phyloP scores from a whole-genome alignment of 306 rosid species.

The Hippophae tibetana region DNA sequence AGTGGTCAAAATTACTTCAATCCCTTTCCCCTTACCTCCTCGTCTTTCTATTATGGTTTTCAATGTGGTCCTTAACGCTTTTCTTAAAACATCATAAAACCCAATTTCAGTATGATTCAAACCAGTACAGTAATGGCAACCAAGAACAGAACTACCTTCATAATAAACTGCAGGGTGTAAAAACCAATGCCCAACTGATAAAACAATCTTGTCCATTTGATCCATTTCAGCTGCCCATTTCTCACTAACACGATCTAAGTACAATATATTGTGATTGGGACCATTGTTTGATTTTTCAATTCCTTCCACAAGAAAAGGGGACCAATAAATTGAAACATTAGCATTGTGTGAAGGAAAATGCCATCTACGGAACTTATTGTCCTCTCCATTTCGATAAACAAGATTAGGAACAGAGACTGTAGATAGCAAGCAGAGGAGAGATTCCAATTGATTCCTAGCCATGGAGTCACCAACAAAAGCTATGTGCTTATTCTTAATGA shows the following conservation, averaged over 20 bases:
- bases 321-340: conserved; percentile 66
- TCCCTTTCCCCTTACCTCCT: conserved; percentile 16
- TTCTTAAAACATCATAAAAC: conserved; percentile 63
- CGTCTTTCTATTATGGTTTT: conserved; percentile 40
- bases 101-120: conserved; percentile 74
- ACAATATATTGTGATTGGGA: conserved; percentile 44
- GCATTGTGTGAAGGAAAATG: conserved; percentile 48
- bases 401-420: conserved; percentile 49
- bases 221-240: conserved; percentile 63
- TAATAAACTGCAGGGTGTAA: conserved; percentile 77
- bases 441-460: conserved; percentile 94
- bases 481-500: conserved; percentile 49
- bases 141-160: conserved; percentile 49
- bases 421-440: conserved; percentile 78
- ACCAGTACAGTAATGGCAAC: conserved; percentile 79
- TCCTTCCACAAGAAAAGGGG: conserved; percentile 81
- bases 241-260: conserved; percentile 60
- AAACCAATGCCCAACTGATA: conserved; percentile 90
- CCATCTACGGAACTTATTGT: conserved; percentile 67
- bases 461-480: conserved; percentile 91
- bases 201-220: conserved; percentile 38
- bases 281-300: conserved; percentile 48
- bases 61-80: conserved; percentile 55
- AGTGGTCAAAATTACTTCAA: conserved; percentile 56
- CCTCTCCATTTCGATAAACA: conserved; percentile 40